These are phyloP conservation scores for Cyberlindnera meyerae DNA, from an alignment of 805 yeast genomes.

Conservation along the genomic window DNA sequence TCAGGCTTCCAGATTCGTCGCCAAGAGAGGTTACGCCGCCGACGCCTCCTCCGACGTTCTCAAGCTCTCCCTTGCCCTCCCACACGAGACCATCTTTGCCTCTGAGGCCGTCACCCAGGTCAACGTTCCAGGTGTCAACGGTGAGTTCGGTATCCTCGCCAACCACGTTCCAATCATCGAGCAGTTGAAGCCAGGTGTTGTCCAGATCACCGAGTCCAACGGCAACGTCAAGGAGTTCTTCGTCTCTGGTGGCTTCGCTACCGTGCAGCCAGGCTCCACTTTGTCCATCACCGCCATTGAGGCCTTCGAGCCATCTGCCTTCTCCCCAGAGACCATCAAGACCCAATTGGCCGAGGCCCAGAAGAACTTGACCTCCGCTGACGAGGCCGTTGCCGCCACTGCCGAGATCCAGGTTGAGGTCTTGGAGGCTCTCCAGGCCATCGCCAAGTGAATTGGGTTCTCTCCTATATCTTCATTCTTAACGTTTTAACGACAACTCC, in stretches of 20 bases:
- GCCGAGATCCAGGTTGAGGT: constrained; percentile 96
- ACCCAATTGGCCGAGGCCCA: constrained; percentile 86
- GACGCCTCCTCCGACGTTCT: constrained; percentile 68
- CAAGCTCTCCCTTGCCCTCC: constrained; percentile 86
- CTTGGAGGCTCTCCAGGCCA: constrained; percentile 84
- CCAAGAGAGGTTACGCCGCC: constrained; percentile 87
- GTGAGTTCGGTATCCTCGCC: constrained; percentile 95
- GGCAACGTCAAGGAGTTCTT: constrained; percentile 76
- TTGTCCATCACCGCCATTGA: constrained; percentile 90
- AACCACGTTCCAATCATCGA: constrained; percentile 97
- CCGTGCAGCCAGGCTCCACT: constrained; percentile 91
- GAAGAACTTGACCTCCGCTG: constrained; percentile 79
- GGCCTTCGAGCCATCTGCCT: constrained; percentile 87
- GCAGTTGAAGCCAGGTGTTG: constrained; percentile 92
- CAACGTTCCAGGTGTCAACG: constrained; percentile 91
- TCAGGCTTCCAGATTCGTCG: constrained; percentile 41
- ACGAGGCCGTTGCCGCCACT: constrained; percentile 86
- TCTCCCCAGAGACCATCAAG: constrained; percentile 76
- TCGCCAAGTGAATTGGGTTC: constrained; percentile 56
- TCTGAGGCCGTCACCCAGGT: constrained; percentile 60
- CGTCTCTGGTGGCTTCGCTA: constrained; percentile 94
- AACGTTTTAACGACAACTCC: no score
- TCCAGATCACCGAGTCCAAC: constrained; percentile 79
- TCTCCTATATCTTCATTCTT: no score
- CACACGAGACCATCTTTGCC: constrained; percentile 66